Evolutionary conservation across 371 early-diverging fungal species (phyloP).

Genomic region (Smittium culicis): DNA sequence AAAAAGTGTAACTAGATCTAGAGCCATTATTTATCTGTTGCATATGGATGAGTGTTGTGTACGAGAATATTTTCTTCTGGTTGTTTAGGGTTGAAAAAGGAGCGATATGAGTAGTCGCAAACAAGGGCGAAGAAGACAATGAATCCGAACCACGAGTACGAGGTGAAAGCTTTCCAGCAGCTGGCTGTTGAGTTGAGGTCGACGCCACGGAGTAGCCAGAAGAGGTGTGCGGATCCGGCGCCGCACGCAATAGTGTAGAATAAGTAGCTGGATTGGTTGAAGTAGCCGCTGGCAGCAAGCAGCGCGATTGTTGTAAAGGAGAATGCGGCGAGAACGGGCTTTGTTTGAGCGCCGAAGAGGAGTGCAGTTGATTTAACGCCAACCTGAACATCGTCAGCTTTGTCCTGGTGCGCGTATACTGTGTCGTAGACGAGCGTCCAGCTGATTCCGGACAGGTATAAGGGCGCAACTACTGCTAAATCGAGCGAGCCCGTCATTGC

Average conservation of each 20-base stretch:
- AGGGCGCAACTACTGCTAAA: slow-evolving; percentile 55
- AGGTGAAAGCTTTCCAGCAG: slow-evolving; percentile 59
- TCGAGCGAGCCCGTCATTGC: slow-evolving; percentile 64
- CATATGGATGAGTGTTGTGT: too few species aligned
- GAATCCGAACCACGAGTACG: slow-evolving; percentile 62
- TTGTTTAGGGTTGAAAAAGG: too few species aligned
- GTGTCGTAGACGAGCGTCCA: slow-evolving; percentile 96
- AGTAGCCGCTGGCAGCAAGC: slow-evolving; percentile 56
- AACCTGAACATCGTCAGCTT: slow-evolving; percentile 64
- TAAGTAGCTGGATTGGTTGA: slow-evolving; percentile 58
- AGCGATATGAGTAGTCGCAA: slow-evolving; percentile 33
- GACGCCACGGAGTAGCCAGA: slow-evolving; percentile 68
- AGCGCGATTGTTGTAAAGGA: slow-evolving; percentile 50
- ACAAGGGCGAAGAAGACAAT: slow-evolving; percentile 58
- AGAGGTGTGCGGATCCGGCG: slow-evolving; percentile 62
- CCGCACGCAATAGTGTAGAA: slow-evolving; percentile 54
- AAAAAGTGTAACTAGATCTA: too few species aligned
- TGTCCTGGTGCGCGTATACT: slow-evolving; percentile 89
- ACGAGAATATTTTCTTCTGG: too few species aligned
- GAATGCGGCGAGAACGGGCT: slow-evolving; percentile 55
- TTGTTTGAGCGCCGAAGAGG: slow-evolving; percentile 61
- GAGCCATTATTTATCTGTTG: too few species aligned
- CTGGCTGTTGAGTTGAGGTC: slow-evolving; percentile 45
- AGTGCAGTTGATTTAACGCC: slow-evolving; percentile 90
- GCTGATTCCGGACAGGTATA: slow-evolving; percentile 72